A percentile compares a stretch with the other conserved stretches of the same genome.
These are phyloP conservation scores for Hymenoscyphus fructigenus DNA, from an alignment of 2,329 filamentous ascomycete species.

Conservation along the genomic window DNA sequence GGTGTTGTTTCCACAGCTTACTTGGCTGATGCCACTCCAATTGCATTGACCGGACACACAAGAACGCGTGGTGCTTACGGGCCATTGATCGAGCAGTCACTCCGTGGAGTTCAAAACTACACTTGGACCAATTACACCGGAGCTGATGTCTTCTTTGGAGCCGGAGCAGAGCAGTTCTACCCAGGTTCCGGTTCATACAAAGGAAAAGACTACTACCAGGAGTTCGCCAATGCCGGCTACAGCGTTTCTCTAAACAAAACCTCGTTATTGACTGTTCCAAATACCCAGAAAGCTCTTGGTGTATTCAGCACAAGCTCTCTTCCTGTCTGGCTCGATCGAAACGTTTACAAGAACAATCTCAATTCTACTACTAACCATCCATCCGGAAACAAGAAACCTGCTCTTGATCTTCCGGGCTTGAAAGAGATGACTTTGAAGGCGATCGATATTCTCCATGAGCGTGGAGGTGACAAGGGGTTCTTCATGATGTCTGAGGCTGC, in stretches of 20 bases:
- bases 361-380: constrained; percentile 66
- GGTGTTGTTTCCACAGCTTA: constrained; percentile 77
- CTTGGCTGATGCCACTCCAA: constrained; percentile 79
- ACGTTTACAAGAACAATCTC: constrained; percentile 73
- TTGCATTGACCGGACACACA: constrained; percentile 71
- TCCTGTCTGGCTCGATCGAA: constrained; percentile 83
- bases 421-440: constrained; percentile 91
- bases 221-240: constrained; percentile 72
- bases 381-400: constrained; percentile 60
- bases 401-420: constrained; percentile 75
- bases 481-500: constrained; percentile 88
- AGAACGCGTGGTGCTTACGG: constrained; percentile 68
- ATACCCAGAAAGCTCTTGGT: constrained; percentile 65
- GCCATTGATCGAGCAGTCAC: constrained; percentile 71
- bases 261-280: constrained; percentile 57
- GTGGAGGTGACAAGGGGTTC: constrained; percentile 70
- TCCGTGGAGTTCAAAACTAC: constrained; percentile 76
- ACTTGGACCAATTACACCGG: constrained; percentile 74
- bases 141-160: constrained; percentile 80
- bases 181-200: constrained; percentile 63
- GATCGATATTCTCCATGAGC: constrained; percentile 70
- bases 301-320: constrained; percentile 75
- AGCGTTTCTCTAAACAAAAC: constrained; percentile 73
- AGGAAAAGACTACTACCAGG: constrained; percentile 75
- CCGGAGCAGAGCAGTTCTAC: constrained; percentile 79